Percentiles rank a stretch among this genome's conserved stretches.
Evolutionary conservation across 495 filamentous ascomycete genomes (phyloP).

Genomic region (Chaetomium fimeti): DNA sequence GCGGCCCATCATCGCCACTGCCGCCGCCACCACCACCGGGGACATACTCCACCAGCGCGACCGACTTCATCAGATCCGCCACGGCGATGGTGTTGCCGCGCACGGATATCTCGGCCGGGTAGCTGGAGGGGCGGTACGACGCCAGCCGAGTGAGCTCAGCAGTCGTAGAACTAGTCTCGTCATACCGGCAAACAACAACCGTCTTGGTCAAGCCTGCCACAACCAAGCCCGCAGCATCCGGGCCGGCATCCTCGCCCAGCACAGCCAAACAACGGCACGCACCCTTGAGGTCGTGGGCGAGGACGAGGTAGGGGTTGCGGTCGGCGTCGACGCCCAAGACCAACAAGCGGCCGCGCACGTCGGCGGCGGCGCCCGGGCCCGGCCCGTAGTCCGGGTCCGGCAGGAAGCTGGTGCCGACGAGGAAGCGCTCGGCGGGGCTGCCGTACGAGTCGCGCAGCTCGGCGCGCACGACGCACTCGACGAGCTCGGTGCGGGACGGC

Average conservation of each 20-base stretch:
- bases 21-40: conserved; percentile 42
- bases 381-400: conserved; percentile 50
- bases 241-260: conserved; percentile 47
- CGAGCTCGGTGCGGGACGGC: conserved; percentile 65
- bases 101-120: conserved; percentile 79
- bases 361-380: conserved; percentile 16
- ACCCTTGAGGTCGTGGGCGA: conserved; percentile 64
- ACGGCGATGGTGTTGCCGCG: conserved; percentile 71
- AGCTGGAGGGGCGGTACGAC: conserved; percentile 76
- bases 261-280: conserved; percentile 75
- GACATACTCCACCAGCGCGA: conserved; percentile 69
- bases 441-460: conserved; percentile 65
- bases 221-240: conserved; percentile 53
- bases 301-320: conserved; percentile 64
- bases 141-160: conserved; percentile 62
- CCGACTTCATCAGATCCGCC: conserved; percentile 90
- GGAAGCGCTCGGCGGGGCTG: conserved; percentile 69
- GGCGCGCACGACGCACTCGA: conserved; percentile 80
- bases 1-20: conserved; percentile 38
- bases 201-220: conserved; percentile 85
- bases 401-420: conserved; percentile 82
- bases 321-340: conserved; percentile 79
- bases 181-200: conserved; percentile 63
- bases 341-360: conserved; percentile 71
- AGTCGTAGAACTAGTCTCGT: conserved; percentile 47